Percentiles rank a stretch among this genome's conserved stretches.
These are phyloP conservation scores for Hyaloscypha variabilis DNA, from an alignment of 495 filamentous ascomycete species.

Conservation along the genomic window DNA sequence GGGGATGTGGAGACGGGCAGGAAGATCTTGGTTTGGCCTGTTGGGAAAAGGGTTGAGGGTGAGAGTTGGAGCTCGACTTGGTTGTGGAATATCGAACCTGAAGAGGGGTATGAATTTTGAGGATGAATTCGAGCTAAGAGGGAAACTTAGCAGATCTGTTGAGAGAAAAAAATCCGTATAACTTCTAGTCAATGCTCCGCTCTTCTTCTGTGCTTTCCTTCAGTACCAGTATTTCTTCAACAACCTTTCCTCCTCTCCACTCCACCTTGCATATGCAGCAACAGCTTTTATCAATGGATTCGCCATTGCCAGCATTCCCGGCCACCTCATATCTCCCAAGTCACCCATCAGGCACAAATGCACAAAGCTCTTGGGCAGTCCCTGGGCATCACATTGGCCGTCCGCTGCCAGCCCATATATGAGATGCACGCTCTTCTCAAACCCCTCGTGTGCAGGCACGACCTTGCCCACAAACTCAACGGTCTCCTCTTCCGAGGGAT, in stretches of 20 bases:
- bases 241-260: slow-evolving; percentile 15
- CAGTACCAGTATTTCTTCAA: slow-evolving; percentile 9
- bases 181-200: neutral
- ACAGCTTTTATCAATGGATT: slow-evolving; percentile 2
- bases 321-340: slow-evolving; percentile 13
- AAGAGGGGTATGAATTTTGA: slow-evolving; percentile 44
- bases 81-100: slow-evolving; percentile 79
- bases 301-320: neutral
- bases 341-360: slow-evolving; percentile 7
- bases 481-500: neutral
- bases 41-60: slow-evolving; percentile 72
- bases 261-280: slow-evolving; percentile 14
- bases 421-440: neutral
- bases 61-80: slow-evolving; percentile 68
- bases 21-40: slow-evolving; percentile 36
- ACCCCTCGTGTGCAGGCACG: slow-evolving; percentile 1
- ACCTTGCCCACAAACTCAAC: neutral
- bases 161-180: neutral
- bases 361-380: slow-evolving; percentile 11
- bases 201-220: neutral
- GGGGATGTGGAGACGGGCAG: neutral
- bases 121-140: slow-evolving; percentile 41
- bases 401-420: slow-evolving; percentile 2
- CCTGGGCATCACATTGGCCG: neutral
- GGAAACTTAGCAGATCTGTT: neutral